Percentiles rank a stretch among this genome's conserved stretches.
phyloP scores from a whole-genome alignment of 306 rosid species.

The Datisca glomerata region DNA sequence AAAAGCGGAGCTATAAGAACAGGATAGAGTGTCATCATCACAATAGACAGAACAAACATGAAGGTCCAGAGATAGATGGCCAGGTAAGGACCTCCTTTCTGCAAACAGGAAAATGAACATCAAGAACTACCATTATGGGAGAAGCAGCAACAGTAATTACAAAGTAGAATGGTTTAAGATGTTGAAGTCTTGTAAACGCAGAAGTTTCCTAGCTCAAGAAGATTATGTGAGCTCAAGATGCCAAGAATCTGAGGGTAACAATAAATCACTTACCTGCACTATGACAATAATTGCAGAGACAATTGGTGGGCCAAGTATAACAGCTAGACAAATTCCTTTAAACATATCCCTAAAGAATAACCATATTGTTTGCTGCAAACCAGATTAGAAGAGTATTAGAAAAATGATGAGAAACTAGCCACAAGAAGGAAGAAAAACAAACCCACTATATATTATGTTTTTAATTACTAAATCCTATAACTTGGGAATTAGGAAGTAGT shows the following conservation, averaged over 20 bases:
- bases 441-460: too few relatives aligned
- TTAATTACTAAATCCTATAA: background rate
- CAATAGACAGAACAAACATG: slow-evolving; percentile 76
- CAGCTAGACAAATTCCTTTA: slow-evolving; percentile 59
- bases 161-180: too few relatives aligned
- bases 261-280: slow-evolving; percentile 51
- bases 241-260: slow-evolving; percentile 10
- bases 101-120: slow-evolving; percentile 18
- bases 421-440: background rate
- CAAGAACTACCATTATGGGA: background rate
- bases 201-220: background rate
- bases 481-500: slow-evolving; percentile 3
- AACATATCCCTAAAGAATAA: slow-evolving; percentile 82
- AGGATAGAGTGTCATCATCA: slow-evolving; percentile 96
- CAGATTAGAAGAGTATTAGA: background rate
- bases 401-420: background rate
- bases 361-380: slow-evolving; percentile 84
- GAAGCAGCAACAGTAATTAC: too few relatives aligned
- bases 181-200: too few relatives aligned
- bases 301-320: slow-evolving; percentile 78
- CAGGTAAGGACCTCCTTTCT: slow-evolving; percentile 98
- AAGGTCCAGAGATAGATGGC: slow-evolving; percentile 98
- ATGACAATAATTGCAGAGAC: slow-evolving; percentile 83
- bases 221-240: slow-evolving; percentile 1
- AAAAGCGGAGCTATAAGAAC: slow-evolving; percentile 91